Evolutionary conservation across 2,329 filamentous ascomycete genomes (phyloP), one percentile per base, ranked within the genome.

Genomic region (Aureobasidium subglaciale): DNA sequence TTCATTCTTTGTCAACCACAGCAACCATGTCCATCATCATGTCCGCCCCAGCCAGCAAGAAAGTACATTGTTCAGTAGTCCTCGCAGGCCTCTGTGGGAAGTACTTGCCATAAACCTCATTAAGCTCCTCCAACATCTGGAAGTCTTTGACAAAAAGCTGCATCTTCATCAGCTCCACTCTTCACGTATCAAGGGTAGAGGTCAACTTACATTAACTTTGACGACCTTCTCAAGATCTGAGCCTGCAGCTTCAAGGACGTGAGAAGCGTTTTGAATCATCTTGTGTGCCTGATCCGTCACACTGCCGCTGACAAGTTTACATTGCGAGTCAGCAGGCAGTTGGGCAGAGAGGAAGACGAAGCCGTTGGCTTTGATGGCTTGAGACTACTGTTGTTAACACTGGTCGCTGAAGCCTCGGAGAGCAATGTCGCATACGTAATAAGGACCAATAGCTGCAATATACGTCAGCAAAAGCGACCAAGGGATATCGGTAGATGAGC

Each of bases 301-400:
- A n/a, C 40, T 40, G 13, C 54, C 54, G 3, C 9, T n/a, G 11
- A 49, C 16, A 7, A 56, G 29, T 5, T 41, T 41, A 27, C 43
- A 24, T 1, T 24, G 1, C 3, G 10, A 8, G 16, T 49, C 43
- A 1, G 35, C 43, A 13, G 54, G 42, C 2, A 56, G 22, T 22
- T 56, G 53, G 3, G 41, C 53, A 7, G 53, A 56, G 27, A 56
- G 43, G 10, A 48, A 56, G 43, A 56, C 43, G n/a, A 56, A 49
- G 13, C 54, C 43, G 11, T 46, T 48, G 22, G 54, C 54, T 42
- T 42, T 49, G 35, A 41, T 48, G 24, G 54, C 54, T 56, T 56
- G 42, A 2, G 54, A 56, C 48, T 52, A 16, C 8, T 20, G 42
- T 15, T 30, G 22, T 18, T 9, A 18, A 5, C 5, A 16, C 7